A percentile compares a stretch with the other conserved stretches of the same genome.
Evolutionary conservation across 768 basidiomycete species (phyloP).

Genomic region (Hortiboletus flavorubellus): DNA sequence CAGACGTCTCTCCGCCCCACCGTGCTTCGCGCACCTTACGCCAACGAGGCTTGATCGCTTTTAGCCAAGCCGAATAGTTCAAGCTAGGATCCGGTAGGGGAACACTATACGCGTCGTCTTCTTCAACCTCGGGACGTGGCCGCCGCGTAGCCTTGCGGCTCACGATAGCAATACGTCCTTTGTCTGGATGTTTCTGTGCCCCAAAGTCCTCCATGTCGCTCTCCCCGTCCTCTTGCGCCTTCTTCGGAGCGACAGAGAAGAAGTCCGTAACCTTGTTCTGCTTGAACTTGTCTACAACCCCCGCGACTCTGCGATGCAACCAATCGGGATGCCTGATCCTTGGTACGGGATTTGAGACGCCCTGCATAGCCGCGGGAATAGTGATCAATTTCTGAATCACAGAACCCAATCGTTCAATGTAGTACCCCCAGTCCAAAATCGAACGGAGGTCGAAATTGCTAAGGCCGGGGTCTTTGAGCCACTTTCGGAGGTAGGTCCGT

Average conservation of each 20-base stretch:
- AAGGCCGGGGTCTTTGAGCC: slow-evolving; percentile 92
- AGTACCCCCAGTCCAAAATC: slow-evolving; percentile 98
- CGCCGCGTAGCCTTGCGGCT: slow-evolving; percentile 46
- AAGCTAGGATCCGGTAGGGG: slow-evolving; percentile 60
- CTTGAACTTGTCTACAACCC: slow-evolving; percentile 92
- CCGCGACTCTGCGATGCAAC: slow-evolving; percentile 88
- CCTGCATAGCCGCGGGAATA: slow-evolving; percentile 98
- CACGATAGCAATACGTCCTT: slow-evolving; percentile 50
- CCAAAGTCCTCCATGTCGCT: slow-evolving; percentile 67
- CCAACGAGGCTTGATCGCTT: slow-evolving; percentile 77
- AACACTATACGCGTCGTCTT: slow-evolving; percentile 16
- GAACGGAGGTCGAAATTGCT: slow-evolving; percentile 86
- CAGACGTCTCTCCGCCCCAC: slow-evolving; percentile 38
- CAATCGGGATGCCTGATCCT: slow-evolving; percentile 96
- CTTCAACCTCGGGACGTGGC: slow-evolving; percentile 42
- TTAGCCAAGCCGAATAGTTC: slow-evolving; percentile 76
- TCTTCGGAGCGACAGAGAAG: slow-evolving; percentile 44
- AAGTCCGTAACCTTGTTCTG: slow-evolving; percentile 98
- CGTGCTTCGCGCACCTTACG: slow-evolving; percentile 51
- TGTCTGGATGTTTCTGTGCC: slow-evolving; percentile 18
- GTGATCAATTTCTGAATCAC: slow-evolving; percentile 99
- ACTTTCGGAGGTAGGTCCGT: slow-evolving; percentile 85
- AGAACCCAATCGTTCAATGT: slow-evolving; percentile 94
- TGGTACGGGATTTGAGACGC: slow-evolving; percentile 93
- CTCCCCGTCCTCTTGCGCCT: slow-evolving; percentile 8